Conservation (phyloP, 2,329 filamentous ascomycete species). For the Teratosphaeria pseudoeucalypti region DNA sequence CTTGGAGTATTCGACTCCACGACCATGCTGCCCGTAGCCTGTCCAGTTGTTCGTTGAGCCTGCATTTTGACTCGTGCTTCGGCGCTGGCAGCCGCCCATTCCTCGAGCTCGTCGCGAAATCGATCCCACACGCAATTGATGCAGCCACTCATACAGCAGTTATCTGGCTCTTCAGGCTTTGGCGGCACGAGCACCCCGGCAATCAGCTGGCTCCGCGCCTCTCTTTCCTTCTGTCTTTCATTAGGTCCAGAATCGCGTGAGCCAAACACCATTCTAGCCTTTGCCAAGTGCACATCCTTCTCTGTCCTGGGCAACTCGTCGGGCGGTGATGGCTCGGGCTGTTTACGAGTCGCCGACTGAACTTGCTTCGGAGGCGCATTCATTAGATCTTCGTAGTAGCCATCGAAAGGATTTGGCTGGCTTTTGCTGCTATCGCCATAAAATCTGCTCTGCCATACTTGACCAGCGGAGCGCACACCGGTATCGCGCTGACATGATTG, state of each 20-base stretch:
- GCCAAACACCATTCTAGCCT: constrained; percentile 67
- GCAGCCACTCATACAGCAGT: constrained; percentile 98
- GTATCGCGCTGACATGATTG: background rate
- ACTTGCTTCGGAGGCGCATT: constrained; percentile 7
- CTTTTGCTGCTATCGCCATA: background rate
- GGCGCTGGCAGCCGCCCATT: constrained; percentile 59
- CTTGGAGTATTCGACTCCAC: constrained; percentile 32
- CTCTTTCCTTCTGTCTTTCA: constrained; percentile 53
- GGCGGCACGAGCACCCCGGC: constrained; percentile 74
- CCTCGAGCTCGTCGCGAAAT: constrained; percentile 84
- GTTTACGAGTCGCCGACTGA: constrained; percentile 3
- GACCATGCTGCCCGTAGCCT: constrained; percentile 27
- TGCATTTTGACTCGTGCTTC: constrained; percentile 50
- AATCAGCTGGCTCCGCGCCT: constrained; percentile 51
- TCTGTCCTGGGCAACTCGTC: constrained; percentile 35
- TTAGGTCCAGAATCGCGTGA: constrained; percentile 64
- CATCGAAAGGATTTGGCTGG: constrained; percentile 8
- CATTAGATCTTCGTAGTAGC: constrained; percentile 17
- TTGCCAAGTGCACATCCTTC: constrained; percentile 45
- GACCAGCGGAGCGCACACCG: background rate
- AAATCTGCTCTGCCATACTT: background rate
- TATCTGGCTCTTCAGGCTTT: constrained; percentile 79
- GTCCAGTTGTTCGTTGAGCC: constrained; percentile 18
- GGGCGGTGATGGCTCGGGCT: constrained; percentile 14
- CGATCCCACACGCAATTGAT: constrained; percentile 95